Conservation (phyloP, 208 protist genomes). For the Leishmania aethiopica region DNA sequence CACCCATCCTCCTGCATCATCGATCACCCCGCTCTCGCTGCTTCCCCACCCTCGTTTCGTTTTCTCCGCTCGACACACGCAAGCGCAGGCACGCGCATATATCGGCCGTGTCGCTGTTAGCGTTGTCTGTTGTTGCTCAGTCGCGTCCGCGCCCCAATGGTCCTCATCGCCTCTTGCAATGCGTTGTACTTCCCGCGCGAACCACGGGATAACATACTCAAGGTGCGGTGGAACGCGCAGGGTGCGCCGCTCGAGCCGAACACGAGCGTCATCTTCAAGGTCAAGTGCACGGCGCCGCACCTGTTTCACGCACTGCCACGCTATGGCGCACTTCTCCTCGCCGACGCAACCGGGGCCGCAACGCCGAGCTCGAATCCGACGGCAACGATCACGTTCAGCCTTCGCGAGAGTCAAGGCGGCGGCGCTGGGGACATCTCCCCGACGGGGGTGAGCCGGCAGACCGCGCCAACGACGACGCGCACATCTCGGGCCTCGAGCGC, state of each 20-base stretch:
- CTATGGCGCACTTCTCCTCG: conserved; percentile 67
- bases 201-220: conserved; percentile 66
- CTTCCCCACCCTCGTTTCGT: not conserved
- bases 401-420: conserved; percentile 31
- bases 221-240: conserved; percentile 40
- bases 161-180: conserved; percentile 56
- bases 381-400: conserved; percentile 40
- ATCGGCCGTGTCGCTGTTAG: not conserved
- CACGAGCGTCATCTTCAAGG: conserved; percentile 71
- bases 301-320: conserved; percentile 79
- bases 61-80: not conserved
- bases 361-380: conserved; percentile 8
- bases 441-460: not conserved
- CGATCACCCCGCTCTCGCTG: not conserved
- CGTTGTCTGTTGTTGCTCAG: not conserved
- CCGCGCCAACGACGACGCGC: conserved; percentile 2
- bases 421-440: conserved; percentile 5
- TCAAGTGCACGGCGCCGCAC: conserved; percentile 77
- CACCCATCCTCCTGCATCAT: too few relatives aligned
- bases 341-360: conserved; percentile 37
- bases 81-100: not conserved
- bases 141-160: conserved; percentile 31
- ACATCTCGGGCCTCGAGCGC: conserved; percentile 15
- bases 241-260: conserved; percentile 33
- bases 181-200: conserved; percentile 70